A percentile compares a stretch with the other conserved stretches of the same genome.
Evolutionary conservation across 2,329 filamentous ascomycete genomes (phyloP).

Genomic region (Fusarium lyarnte): DNA sequence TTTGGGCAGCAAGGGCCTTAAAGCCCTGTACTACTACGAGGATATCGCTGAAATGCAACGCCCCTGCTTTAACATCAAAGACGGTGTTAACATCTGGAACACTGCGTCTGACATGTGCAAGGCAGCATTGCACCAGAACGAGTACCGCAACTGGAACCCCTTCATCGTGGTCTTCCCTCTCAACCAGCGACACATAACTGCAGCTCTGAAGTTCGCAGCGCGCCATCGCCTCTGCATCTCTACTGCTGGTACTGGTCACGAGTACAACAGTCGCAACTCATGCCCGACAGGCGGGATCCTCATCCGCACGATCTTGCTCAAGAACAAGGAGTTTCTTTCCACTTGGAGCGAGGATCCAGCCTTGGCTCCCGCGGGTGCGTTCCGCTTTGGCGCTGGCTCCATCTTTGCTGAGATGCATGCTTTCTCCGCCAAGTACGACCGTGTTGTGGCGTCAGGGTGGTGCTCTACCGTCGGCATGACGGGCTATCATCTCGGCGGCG

Average conservation of each 20-base stretch:
- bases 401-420: background rate
- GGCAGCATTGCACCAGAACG: background rate
- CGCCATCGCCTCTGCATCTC: background rate
- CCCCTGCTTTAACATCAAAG: background rate
- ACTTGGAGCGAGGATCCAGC: background rate
- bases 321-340: background rate
- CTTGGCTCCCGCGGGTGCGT: background rate
- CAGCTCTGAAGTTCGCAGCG: background rate
- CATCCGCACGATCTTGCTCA: background rate
- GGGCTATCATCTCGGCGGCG: background rate
- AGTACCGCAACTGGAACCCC: background rate
- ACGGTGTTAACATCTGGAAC: background rate
- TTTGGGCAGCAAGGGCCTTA: background rate
- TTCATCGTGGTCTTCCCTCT: background rate
- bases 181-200: background rate
- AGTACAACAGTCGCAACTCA: conserved; percentile 3
- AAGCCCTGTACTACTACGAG: background rate
- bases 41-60: background rate
- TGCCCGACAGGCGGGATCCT: conserved; percentile 4
- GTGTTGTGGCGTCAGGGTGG: background rate
- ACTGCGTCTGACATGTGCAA: background rate
- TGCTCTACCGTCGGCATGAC: conserved; percentile 1
- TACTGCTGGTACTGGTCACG: background rate
- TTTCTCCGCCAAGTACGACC: background rate
- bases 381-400: background rate